Base-by-base conservation (phyloP, 768 basidiomycete species). In the Suillus lakei region DNA sequence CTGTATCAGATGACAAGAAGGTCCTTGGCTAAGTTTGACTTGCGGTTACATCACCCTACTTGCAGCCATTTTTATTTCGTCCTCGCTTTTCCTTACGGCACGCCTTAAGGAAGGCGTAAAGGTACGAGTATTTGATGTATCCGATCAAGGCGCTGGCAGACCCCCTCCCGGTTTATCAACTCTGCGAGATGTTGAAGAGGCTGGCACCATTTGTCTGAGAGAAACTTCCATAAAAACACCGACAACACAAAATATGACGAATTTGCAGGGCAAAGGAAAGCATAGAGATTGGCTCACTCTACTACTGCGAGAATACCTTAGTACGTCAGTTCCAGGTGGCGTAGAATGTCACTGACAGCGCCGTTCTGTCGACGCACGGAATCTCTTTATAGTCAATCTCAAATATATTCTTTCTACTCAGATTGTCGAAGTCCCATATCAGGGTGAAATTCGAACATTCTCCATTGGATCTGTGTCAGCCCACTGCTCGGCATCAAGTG, bases 281-380 rank as follows among this genome's bases (percentile, higher is more conserved):
- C 78, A 78, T 55, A 78, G 80, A 63, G 86, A 92, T 72, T 95
- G 93, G 93, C 83, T 95, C 12, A 73, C 77, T 46, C 79, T 93
- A 12, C 77, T 89, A 26, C 73, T 91, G 62, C 85, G 88, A 63
- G 93, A 95, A 77, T 72, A 82, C 46, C 80, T 95, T 61, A 88
- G 93, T 92, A 64, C 54, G 86, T 74, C 58, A 41, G 18, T 30
- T 41, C 18, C 13, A 28, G 26, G 58, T 41, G 38, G 26, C 18
- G 26, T 59, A 38, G 58, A 59, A 21, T 59, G 26, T 41, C 3
- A 6, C 58, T 59, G 26, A 59, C 58, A 59, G 58, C 59, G 39
- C 41, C 44, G 34, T 54, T 41, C 65, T 65, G 34, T 63, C 68
- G 55, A 67, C 36, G 39, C 28, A 30, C 64, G 55, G 50, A 60